Evolutionary conservation across 768 basidiomycete species (phyloP), one percentile per base, ranked within the genome.

Genomic region (Mrakia hoshinonis): DNA sequence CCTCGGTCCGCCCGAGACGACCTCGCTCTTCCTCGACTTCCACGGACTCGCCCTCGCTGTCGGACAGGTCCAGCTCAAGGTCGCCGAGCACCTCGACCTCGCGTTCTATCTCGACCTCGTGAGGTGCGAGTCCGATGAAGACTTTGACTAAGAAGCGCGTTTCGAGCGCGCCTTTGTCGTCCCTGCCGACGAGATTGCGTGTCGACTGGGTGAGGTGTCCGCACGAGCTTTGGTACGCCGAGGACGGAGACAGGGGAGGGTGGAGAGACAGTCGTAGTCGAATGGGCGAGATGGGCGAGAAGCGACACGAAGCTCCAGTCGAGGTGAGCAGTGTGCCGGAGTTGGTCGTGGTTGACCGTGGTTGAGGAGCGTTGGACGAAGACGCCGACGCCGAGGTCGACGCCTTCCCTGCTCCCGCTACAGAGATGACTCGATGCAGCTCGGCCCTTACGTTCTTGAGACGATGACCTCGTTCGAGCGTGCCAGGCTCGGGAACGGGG

Each of bases 371-470:
- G 48, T 63, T 64, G 15, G 58, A 49, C 15, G 49, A 24, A 43
- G 68, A 69, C 36, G 68, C 46, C 29, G 68, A 52, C n/a, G 60
- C 18, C 26, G 68, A 62, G 3, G 55, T 43, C 7, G 67, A 51
- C 5, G 51, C 34, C 34, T 61, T 61, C 34, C 36, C 67, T 5
- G 55, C 58, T 54, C 51, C 38, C 43, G 31, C 13, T 0, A 66
- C 34, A 0, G 64, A 54, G 54, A 72, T 26, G 11, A 66, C 70
- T 29, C 70, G 54, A 51, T 63, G 58, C 11, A 72, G 52, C 55
- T 72, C 70, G 11, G 70, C 70, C n/a, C 70, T 36, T 3, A 72
- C 70, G 54, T 72, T 72, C 15, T 64, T 24, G 31, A 72, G 43
- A 5, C 63, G 39, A 47, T 58, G 51, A 13, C 70, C 70, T 18